Percentiles rank a stretch among this genome's conserved stretches.
phyloP scores from a whole-genome alignment of 1,139 yeast genomes.

The Kluyveromyces sp. region DNA sequence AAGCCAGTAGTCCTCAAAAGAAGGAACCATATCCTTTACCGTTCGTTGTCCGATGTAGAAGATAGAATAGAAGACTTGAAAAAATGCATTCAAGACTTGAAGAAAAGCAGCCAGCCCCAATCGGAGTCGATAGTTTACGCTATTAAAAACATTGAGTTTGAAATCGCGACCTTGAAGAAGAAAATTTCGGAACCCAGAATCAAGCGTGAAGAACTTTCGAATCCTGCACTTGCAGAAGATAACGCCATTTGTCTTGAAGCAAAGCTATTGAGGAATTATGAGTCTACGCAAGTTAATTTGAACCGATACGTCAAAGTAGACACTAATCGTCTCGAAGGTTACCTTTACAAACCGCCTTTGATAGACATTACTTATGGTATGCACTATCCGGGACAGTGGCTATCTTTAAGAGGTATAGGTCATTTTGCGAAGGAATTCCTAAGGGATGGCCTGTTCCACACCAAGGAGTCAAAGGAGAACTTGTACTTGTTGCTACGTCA shows the following conservation, averaged over 20 bases:
- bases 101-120: slow-evolving; percentile 6
- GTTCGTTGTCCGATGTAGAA: neutral
- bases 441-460: slow-evolving; percentile 8
- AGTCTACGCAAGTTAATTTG: slow-evolving; percentile 17
- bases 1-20: neutral
- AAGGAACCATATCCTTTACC: neutral
- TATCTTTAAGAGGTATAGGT: slow-evolving; percentile 27
- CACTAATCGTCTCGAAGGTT: slow-evolving; percentile 2
- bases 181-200: slow-evolving; percentile 14
- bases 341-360: slow-evolving; percentile 15
- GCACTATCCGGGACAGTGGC: slow-evolving; percentile 22
- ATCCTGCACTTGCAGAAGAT: slow-evolving; percentile 7
- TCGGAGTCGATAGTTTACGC: slow-evolving; percentile 10
- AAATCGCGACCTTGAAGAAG: slow-evolving; percentile 12
- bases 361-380: slow-evolving; percentile 26
- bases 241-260: slow-evolving; percentile 22
- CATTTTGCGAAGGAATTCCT: slow-evolving; percentile 14
- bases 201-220: slow-evolving; percentile 10
- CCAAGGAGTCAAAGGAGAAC: slow-evolving; percentile 21
- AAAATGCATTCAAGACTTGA: neutral
- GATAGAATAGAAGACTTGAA: neutral
- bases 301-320: slow-evolving; percentile 17
- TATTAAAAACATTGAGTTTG: slow-evolving; percentile 13
- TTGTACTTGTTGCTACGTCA: slow-evolving; percentile 25
- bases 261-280: slow-evolving; percentile 21